Evolutionary conservation across 2,329 filamentous ascomycete genomes (phyloP), one percentile per base, ranked within the genome.

Genomic region (Epichloe scottii): DNA sequence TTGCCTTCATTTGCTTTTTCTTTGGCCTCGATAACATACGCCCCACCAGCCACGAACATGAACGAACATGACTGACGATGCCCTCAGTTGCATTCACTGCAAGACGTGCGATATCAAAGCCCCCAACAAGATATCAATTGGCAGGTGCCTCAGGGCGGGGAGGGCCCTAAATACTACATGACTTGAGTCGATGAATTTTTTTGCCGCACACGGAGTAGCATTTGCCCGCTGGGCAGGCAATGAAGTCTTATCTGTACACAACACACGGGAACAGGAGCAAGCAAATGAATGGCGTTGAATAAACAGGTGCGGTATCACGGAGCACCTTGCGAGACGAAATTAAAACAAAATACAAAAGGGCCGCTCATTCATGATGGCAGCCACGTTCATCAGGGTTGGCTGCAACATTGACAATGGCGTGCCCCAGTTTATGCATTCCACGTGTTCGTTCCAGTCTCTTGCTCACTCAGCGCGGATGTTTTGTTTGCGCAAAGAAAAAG

Each of bases 81-180:
- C 11, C 11, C 14, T 40, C 59, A 95, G 90, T 71, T 98, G 93
- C 67, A 95, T 98, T 57, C 93, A 98, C 71, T 98, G 93, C 78
- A 98, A 98, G 78, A 98, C 93, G 14, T 98, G 93, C 67, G 93
- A 98, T 68, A 98, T 98, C 73, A 98, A 98, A 73, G 91, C 89
- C 93, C 93, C 7, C 81, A 84, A 55, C 93, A 98, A 72, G 93
- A 97, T 65, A 97, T 98, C 70, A 96, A 95, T 68, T 95, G 89
- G 89, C 81, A 89, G 60, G 93, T 93, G 34, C 93, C 93, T 6
- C 89, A 96, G 66, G 90, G 93, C 57, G 93, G 91, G 48, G 93
- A 84, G 60, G 81, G 81, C 1, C 81, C 81, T 37, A 84, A 85
- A 66, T 85, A 85, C 64, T 84, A 82, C 68, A 81, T 83, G 79